Base-by-base conservation (phyloP, 2,329 filamentous ascomycete genomes). In the Pezicula rhizophila region DNA sequence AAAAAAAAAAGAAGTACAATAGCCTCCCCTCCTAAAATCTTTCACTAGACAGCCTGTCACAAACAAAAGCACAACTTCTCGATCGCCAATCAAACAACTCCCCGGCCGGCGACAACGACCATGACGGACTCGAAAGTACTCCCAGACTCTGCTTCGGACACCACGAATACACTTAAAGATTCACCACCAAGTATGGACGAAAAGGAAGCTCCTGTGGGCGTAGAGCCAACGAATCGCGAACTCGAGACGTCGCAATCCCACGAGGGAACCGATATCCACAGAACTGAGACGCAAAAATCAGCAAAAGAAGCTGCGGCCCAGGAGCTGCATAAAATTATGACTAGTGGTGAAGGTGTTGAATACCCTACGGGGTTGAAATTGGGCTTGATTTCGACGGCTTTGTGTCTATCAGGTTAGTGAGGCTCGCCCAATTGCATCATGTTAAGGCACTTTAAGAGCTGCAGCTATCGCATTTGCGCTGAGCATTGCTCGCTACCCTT, bases 341-440 rank as follows among this genome's bases (percentile, higher is more conserved):
- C 59, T 2, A 60, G 56, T 47, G 57, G 55, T n/a, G 59, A 61
- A 14, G 57, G 57, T 5, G 43, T 56, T 1, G 60, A 60, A 45
- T 64, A 64, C 51, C 61, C 61, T 7, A 60, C 58, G 25, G 61
- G 61, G 14, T 26, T 58, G 6, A 61, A 57, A 23, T 42, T 64
- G 35, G 49, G 39, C 18, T 46, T 62, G 6, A 62, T 63, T 17
- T 53, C 56, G 5, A 39, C 61, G 7, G 60, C 61, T 1, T 52
- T 64, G 3, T 62, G 58, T 45, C 45, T 64, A 2, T 56, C 53
- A 12, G 28, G 28, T 31, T 7, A 31, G 28, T 31, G 23, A 23
- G 1, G 23, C 23, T 5, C 5, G 5, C 23, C 8, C 28, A 10
- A 12, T 10, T 10, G 4, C 8, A 10, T 4, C 5, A 31, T 31